Evolutionary conservation across 2,329 filamentous ascomycete species (phyloP).

Genomic region (Aspergillus fischeri): DNA sequence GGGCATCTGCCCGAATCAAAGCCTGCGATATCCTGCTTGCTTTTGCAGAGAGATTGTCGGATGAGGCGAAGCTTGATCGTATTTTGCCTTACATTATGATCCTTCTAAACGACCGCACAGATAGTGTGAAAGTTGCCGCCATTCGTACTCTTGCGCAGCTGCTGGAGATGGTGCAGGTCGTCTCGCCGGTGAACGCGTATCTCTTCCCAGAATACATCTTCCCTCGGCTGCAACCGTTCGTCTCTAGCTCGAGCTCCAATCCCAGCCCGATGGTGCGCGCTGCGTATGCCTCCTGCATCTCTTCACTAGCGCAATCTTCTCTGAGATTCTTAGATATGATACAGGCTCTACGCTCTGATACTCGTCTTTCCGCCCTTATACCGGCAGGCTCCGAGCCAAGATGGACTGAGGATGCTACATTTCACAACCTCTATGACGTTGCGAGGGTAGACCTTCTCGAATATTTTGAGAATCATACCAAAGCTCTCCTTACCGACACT

Average conservation of each 20-base stretch:
- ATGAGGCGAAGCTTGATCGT: constrained; percentile 92
- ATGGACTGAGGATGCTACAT: constrained; percentile 62
- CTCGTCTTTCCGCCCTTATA: constrained; percentile 71
- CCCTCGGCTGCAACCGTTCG: constrained; percentile 55
- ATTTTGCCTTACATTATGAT: constrained; percentile 86
- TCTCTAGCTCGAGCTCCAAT: constrained; percentile 49
- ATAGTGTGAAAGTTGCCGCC: constrained; percentile 80
- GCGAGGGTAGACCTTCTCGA: constrained; percentile 78
- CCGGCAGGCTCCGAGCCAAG: constrained; percentile 71
- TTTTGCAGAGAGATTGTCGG: constrained; percentile 84
- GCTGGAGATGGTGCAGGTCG: constrained; percentile 78
- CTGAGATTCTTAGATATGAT: constrained; percentile 85
- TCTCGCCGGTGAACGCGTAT: constrained; percentile 69
- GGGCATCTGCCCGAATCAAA: constrained; percentile 78
- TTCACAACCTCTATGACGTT: constrained; percentile 81
- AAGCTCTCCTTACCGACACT: constrained; percentile 79
- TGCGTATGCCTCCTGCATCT: constrained; percentile 88
- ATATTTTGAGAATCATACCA: constrained; percentile 83
- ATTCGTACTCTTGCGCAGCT: constrained; percentile 85
- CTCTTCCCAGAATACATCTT: constrained; percentile 65
- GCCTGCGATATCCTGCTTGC: constrained; percentile 89
- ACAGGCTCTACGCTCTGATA: constrained; percentile 78
- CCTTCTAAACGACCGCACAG: constrained; percentile 74
- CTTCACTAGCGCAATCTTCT: constrained; percentile 81
- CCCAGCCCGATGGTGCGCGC: constrained; percentile 72